Base-by-base conservation (phyloP, 768 basidiomycete genomes). In the Imleria badia region DNA sequence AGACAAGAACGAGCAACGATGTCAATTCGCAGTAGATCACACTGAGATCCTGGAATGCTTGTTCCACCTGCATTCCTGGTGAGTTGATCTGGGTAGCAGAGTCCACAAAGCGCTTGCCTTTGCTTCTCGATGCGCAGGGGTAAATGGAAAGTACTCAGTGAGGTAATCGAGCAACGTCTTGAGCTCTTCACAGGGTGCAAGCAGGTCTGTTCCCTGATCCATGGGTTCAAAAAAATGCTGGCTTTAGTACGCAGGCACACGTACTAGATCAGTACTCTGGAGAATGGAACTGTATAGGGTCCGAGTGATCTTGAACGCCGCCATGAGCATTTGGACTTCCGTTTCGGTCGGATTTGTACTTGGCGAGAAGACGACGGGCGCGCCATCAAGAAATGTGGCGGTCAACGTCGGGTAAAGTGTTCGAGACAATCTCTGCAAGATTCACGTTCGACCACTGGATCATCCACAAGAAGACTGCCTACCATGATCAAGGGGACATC, bases 371-470 rank as follows among this genome's bases (percentile, higher is more conserved):
- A 89, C 89, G 14, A 81, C 66, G 2, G 95, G 91, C 5, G 92
- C 91, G 59, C 84, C 83, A 68, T 98, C 95, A 20, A 98, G 81
- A 71, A 93, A 91, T 2, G 89, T 86, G 20, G 92, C 86, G 3
- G 93, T 74, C 12, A 98, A 75, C 11, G 86, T 85, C 4, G 92
- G 79, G 61, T 94, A 83, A n/a, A 98, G 71, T 14, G 85, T 81
- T 48, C 80, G 78, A 52, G 88, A 83, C 26, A 97, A 75, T 67
- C 80, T 81, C 89, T 91, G 59, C 17, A 55, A 43, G 52, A 54
- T 52, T 50, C 61, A 42, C 60, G 56, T 55, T 49, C 5, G 41
- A 45, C 35, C 41, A 30, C 51, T 30, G 55, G 58, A 60, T 56
- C 56, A 54, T 60, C 58, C 51, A 52, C 34, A 17, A 54, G 57